Base-by-base conservation (phyloP, 2,329 filamentous ascomycete genomes). In the Camillea tinctor region DNA sequence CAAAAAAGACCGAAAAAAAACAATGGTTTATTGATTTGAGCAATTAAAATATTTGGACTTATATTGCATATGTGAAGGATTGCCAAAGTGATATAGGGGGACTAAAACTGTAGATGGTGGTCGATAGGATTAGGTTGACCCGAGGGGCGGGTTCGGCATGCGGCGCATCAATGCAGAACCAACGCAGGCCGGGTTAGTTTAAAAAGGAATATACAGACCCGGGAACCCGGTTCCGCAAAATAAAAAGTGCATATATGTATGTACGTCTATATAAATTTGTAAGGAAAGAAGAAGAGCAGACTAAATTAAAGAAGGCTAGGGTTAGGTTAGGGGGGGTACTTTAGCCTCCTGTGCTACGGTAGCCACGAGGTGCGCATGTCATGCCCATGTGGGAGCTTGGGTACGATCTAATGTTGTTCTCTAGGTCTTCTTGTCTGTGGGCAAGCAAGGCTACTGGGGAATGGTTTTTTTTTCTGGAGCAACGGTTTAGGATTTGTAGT, bases 351-450 rank as follows among this genome's bases (percentile, higher is more conserved):
- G 66, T 69, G 60, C 55, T 52, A 68, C 68, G 58, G 49, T 60
- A 52, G 65, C 68, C 67, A 70, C 67, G 68, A 68, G 68, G 66
- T 50, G 63, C 56, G 64, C 64, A 60, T 64, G 63, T 50, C 24
- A 24, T 26, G 22, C 23, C 23, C 51, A 53, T 53, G 51, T 23
- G 23, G 19, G 30, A 19, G 24, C 24, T 53, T 19, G 23, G 24
- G 36, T 44, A 44, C 36, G 36, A 7, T 44, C 17, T 26, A 53
- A 24, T 23, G 22, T 7, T 53, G 51, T 53, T 19, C 51, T 30
- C 26, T 11, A 30, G 3, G 40, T 40, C 3, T 30, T 19, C 52
- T 21, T 5, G 19, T 53, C 20, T 54, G 52, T 54, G 24, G 40
- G 40, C 53, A 52, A 44, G 52, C 22, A 19, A 59, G 52, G 59